Conservation (phyloP, 2,329 filamentous ascomycete species). For the Cordyceps fumosorosea region DNA sequence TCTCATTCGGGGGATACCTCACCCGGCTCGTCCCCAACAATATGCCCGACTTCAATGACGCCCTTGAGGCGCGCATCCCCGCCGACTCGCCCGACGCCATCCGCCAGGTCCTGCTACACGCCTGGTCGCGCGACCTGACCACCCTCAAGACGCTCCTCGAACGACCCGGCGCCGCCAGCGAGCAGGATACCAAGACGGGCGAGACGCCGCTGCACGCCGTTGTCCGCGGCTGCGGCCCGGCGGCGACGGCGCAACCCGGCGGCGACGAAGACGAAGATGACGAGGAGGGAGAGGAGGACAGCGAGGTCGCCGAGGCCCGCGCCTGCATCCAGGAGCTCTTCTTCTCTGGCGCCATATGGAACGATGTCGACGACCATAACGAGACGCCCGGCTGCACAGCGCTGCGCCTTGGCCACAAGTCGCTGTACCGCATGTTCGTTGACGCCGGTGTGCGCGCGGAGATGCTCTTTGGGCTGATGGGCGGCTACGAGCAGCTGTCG, state of each 20-base stretch:
- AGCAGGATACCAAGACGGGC: constrained; percentile 77
- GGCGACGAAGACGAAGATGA: constrained; percentile 16
- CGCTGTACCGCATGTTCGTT: constrained; percentile 76
- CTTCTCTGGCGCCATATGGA: constrained; percentile 91
- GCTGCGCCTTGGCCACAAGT: constrained; percentile 56
- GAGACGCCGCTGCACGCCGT: constrained; percentile 86
- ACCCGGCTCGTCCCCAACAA: background rate
- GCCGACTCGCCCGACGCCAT: constrained; percentile 43
- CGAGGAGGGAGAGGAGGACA: constrained; percentile 29
- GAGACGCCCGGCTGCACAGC: constrained; percentile 93
- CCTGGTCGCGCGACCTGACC: constrained; percentile 55
- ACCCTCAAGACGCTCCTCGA: constrained; percentile 64
- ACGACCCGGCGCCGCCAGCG: constrained; percentile 58
- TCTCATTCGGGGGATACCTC: background rate
- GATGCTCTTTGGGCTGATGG: constrained; percentile 73
- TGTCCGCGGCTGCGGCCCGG: constrained; percentile 64
- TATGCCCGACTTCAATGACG: constrained; percentile 38
- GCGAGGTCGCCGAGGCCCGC: constrained; percentile 52
- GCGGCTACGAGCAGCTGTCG: constrained; percentile 69
- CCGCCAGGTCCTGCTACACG: constrained; percentile 45
- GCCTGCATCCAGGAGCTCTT: constrained; percentile 70
- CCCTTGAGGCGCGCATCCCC: constrained; percentile 47
- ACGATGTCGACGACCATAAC: constrained; percentile 77
- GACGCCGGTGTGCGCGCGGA: constrained; percentile 89
- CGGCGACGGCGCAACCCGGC: constrained; percentile 9